Percentiles rank a stretch among this genome's conserved stretches.
These are phyloP conservation scores for Oehlia diaphana DNA, from an alignment of 192 early-diverging fungal species.

Conservation along the genomic window DNA sequence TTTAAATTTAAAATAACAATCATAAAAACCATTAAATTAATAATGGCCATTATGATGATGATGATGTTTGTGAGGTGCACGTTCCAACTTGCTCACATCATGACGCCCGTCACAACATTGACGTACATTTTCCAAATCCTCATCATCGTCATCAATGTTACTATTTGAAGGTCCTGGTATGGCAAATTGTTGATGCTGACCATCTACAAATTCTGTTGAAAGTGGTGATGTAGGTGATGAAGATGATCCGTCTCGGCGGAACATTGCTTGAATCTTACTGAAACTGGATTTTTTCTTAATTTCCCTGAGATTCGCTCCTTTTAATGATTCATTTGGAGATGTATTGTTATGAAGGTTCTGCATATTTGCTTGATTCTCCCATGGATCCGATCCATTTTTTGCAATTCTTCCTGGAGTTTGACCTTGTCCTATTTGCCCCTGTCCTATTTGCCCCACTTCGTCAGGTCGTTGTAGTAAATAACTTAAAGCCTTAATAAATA, in stretches of 20 bases:
- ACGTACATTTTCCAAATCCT: slow-evolving; percentile 25
- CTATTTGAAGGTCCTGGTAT: neutral
- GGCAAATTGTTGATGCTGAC: neutral
- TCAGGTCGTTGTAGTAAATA: slow-evolving; percentile 12
- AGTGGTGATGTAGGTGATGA: slow-evolving; percentile 4
- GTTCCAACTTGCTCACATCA: slow-evolving; percentile 14
- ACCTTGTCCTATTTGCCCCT: slow-evolving; percentile 2
- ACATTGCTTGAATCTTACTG: slow-evolving; percentile 15
- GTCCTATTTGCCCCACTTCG: slow-evolving; percentile 1
- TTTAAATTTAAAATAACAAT: too few relatives aligned
- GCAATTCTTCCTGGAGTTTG: neutral
- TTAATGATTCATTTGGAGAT: slow-evolving; percentile 1
- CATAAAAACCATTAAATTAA: neutral
- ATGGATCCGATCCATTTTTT: slow-evolving; percentile 15
- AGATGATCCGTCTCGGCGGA: slow-evolving; percentile 19
- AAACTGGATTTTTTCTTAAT: slow-evolving; percentile 26
- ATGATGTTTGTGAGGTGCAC: neutral
- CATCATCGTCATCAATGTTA: slow-evolving; percentile 5
- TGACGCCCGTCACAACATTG: slow-evolving; percentile 29
- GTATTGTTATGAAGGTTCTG: neutral
- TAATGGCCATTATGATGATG: neutral
- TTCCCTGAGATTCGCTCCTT: neutral
- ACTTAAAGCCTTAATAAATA: slow-evolving; percentile 9
- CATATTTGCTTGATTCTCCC: slow-evolving; percentile 12
- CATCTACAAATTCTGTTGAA: neutral